Evolutionary conservation across 768 basidiomycete genomes (phyloP).

Genomic region (Leucocoprinus sp.): DNA sequence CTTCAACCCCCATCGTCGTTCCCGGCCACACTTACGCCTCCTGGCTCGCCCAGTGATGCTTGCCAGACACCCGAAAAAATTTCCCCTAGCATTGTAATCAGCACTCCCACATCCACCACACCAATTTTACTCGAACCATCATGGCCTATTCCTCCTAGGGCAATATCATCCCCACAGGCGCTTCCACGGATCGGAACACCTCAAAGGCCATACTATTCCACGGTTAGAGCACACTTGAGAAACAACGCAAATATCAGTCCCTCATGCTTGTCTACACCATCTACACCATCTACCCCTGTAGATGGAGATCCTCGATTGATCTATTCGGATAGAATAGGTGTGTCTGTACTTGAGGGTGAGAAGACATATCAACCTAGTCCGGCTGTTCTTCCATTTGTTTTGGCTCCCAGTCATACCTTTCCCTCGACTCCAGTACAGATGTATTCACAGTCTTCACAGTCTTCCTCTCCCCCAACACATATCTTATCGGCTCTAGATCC

Average conservation of each 20-base stretch:
- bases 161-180: background rate
- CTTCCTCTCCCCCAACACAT: constrained; percentile 4
- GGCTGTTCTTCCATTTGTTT: background rate
- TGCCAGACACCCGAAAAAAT: background rate
- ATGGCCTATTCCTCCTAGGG: background rate
- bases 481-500: constrained; percentile 6
- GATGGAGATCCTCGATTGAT: constrained; percentile 3
- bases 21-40: constrained; percentile 1
- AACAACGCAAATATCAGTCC: background rate
- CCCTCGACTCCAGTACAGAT: constrained; percentile 2
- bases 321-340: no score
- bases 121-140: background rate
- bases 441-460: background rate
- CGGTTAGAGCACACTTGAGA: constrained; percentile 10
- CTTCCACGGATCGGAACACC: constrained; percentile 14
- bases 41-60: background rate
- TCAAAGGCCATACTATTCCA: constrained; percentile 15
- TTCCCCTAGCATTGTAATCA: background rate
- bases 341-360: no score
- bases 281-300: background rate
- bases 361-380: background rate
- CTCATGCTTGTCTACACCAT: constrained; percentile 11
- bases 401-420: background rate
- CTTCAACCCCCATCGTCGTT: background rate
- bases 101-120: background rate